Evolutionary conservation across 352 stramenopile species (phyloP).

Genomic region (Peronospora belbahrii): DNA sequence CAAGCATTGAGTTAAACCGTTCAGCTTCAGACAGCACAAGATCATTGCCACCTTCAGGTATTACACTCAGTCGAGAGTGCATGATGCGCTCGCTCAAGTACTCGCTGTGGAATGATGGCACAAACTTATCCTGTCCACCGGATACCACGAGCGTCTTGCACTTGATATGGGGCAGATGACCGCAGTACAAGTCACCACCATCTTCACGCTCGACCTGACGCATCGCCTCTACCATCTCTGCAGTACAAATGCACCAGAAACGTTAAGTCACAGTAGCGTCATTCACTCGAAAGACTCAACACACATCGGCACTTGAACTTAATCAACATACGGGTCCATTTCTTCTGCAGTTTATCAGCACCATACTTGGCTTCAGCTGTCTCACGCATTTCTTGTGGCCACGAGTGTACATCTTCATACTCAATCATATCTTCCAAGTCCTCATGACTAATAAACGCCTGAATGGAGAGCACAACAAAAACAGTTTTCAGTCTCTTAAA

Average conservation of each 20-base stretch:
- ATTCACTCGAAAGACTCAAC: not conserved
- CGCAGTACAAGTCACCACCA: constrained; percentile 63
- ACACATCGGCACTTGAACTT: not conserved
- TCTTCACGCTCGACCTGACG: constrained; percentile 42
- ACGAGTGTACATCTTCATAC: constrained; percentile 43
- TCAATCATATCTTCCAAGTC: constrained; percentile 53
- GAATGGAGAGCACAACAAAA: constrained; percentile 5
- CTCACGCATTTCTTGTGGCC: constrained; percentile 41
- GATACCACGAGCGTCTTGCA: constrained; percentile 81
- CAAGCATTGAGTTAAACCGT: constrained; percentile 54
- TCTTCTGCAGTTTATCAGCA: constrained; percentile 39
- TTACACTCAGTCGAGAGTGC: constrained; percentile 61
- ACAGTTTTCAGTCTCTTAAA: constrained; percentile 4
- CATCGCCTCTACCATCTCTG: constrained; percentile 52
- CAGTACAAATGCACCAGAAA: constrained; percentile 1
- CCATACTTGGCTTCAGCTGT: constrained; percentile 50
- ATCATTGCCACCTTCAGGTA: constrained; percentile 49
- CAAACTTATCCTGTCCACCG: constrained; percentile 50
- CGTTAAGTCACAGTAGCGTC: not conserved
- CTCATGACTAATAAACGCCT: constrained; percentile 73
- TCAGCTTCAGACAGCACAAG: constrained; percentile 40
- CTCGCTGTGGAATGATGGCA: constrained; percentile 64
- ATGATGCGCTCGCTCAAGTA: constrained; percentile 84
- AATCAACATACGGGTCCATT: constrained; percentile 35
- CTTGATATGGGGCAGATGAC: constrained; percentile 51